Percentiles rank a stretch among this genome's conserved stretches.
These are phyloP conservation scores for Thuja plicata DNA, from an alignment of 83 land plant genomes.

Conservation along the genomic window DNA sequence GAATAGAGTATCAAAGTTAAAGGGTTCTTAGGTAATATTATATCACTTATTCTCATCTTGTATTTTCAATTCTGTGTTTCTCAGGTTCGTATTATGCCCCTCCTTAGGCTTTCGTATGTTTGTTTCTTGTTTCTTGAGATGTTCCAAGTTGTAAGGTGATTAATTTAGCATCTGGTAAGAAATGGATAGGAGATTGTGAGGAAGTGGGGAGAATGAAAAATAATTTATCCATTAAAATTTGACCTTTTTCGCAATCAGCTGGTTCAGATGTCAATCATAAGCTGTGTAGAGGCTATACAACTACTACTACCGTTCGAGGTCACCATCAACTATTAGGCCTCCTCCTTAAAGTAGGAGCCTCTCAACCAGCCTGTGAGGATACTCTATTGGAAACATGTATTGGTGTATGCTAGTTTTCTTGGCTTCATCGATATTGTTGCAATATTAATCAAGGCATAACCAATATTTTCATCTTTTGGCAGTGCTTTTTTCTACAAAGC, in stretches of 20 bases:
- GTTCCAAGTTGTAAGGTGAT: not conserved
- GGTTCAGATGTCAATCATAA: slow-evolving; percentile 66
- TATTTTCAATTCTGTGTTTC: not conserved
- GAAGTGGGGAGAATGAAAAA: too few species aligned
- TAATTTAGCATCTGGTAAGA: not conserved
- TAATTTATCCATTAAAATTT: slow-evolving; percentile 1
- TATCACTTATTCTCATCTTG: too few species aligned
- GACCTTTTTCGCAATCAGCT: slow-evolving; percentile 27
- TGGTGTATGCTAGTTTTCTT: slow-evolving; percentile 45
- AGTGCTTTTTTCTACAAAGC: not conserved
- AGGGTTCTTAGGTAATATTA: too few species aligned
- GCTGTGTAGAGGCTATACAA: slow-evolving; percentile 55
- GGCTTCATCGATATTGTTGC: slow-evolving; percentile 53
- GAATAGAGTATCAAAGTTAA: too few species aligned
- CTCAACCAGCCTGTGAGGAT: slow-evolving; percentile 61
- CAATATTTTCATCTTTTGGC: slow-evolving; percentile 4
- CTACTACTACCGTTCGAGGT: slow-evolving; percentile 55
- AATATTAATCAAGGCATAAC: slow-evolving; percentile 35
- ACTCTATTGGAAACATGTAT: slow-evolving; percentile 59
- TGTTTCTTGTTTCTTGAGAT: not conserved
- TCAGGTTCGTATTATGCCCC: not conserved
- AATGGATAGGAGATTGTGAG: too few species aligned
- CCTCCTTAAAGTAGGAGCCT: slow-evolving; percentile 50
- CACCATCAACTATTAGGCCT: slow-evolving; percentile 35
- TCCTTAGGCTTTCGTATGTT: not conserved